Evolutionary conservation across 1,284 basidiomycete species (phyloP), one percentile per base, ranked within the genome.

Genomic region (Jaminaea rosea): DNA sequence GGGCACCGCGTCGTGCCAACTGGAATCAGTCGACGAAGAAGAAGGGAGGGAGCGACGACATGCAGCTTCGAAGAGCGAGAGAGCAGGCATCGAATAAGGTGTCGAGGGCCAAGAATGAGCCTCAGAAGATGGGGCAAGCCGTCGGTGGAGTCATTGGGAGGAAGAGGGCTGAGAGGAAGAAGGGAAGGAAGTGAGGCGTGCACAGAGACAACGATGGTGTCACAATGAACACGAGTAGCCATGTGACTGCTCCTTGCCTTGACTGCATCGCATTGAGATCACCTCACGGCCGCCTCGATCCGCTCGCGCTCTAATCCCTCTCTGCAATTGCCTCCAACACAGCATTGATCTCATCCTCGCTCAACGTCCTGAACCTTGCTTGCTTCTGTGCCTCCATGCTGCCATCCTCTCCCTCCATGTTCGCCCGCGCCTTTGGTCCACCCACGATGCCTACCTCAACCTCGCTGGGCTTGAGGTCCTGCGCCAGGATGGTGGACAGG

Each of bases 401-500:
- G 2, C 49, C 47, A 26, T 55, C 26, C 17, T 26, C 13, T 1
- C 28, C 46, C 26, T 60, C 54, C 3, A 47, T 47, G 3, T 26
- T 45, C 9, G 34, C 31, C 19, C 34, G 19, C 26, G 63, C 62
- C 4, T 62, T 46, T 0, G 62, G 62, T 2, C 69, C 68, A 26
- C 69, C 68, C 1, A 73, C 69, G 31, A 81, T 74, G 13, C 77
- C 80, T 44, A 81, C 75, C 65, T 81, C 79, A 45, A 81, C 77
- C 63, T 81, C 80, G 17, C 60, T 64, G 15, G 76, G 72, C 72
- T 97, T 97, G 79, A 92, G 91, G 75, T 98, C 94, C 21, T 92
- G 94, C 27, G 89, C 85, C 6, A 75, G 91, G 84, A 52, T 97
- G 85, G 85, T 89, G 29, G 88, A 88, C 75, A 99, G 85, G 13